Base-by-base conservation (phyloP, 345 rosid species). In the Aegle marmelos region DNA sequence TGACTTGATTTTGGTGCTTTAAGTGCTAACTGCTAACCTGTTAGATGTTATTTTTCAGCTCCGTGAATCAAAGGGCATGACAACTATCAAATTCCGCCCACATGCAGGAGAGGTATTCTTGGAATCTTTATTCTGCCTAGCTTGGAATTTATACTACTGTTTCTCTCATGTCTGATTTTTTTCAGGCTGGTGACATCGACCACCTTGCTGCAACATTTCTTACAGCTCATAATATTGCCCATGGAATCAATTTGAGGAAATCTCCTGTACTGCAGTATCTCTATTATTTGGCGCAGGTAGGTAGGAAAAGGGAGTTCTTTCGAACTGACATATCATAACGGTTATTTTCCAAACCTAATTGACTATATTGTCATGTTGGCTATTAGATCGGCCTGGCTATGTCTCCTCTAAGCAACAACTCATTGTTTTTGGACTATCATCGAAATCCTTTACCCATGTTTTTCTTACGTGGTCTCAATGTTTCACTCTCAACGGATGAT, bases 241-340 rank as follows among this genome's bases (percentile, higher is more conserved):
- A 97, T 66, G 99, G 99, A 81, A 93, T 93, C 83, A 97, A 97
- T 86, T 85, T 97, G 86, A 91, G 92, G 72, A 97, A 97, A 84
- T 97, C 99, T 84, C 99, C 99, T n/a, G 99, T 97, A 21, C 99
- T 97, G 82, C 99, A 97, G 84, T 94, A 97, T 87, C 92, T 97
- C 68, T 97, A 93, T 88, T 97, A 93, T 82, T 85, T 97, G 79
- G 94, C 99, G 34, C 99, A 97, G 91, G 99, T 93, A 84, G 69
- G 73, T 70, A 71, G 66, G 17, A 16, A n/a, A 22, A 54, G 25
- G 58, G 28, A 36, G 27, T 76, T 41, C 22, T 21, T 28, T 59
- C 75, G 68, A n/a, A 27, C 50, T 34, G 39, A 36, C 78, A 33
- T 67, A 19, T 57, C 63, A 27, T 50, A 62, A 65, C 53, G 5